Evolutionary conservation across 495 filamentous ascomycete species (phyloP).

Genomic region (Neurospora tetrasperma): DNA sequence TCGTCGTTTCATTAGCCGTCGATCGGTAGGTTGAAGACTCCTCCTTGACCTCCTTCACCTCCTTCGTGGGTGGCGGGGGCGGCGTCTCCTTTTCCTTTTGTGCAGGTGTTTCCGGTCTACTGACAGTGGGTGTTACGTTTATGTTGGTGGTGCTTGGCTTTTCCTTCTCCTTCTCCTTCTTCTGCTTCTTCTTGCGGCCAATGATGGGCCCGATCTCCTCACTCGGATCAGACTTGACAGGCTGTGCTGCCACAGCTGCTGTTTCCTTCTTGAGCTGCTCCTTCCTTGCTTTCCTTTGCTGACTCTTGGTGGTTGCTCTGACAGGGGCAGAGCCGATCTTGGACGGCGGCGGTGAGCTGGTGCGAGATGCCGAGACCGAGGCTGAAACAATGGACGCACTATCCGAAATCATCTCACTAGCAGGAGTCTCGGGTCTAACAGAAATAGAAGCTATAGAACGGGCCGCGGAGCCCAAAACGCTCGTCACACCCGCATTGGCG

Average conservation of each 20-base stretch:
- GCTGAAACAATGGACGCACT: slow-evolving; percentile 66
- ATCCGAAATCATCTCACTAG: slow-evolving; percentile 66
- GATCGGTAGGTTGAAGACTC: slow-evolving; percentile 23
- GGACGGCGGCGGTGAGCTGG: slow-evolving; percentile 66
- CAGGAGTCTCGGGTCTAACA: slow-evolving; percentile 68
- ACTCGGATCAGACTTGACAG: slow-evolving; percentile 45
- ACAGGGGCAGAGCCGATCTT: slow-evolving; percentile 71
- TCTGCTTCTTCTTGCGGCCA: slow-evolving; percentile 84
- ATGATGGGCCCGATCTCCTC: slow-evolving; percentile 72
- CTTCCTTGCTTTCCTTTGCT: slow-evolving; percentile 79
- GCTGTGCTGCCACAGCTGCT: slow-evolving; percentile 34
- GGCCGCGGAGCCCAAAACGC: slow-evolving; percentile 18
- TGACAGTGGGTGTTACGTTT: slow-evolving; percentile 23
- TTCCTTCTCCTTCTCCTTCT: slow-evolving; percentile 52
- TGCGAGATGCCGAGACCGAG: slow-evolving; percentile 61
- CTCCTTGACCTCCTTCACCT: slow-evolving; percentile 21
- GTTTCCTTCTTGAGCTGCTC: slow-evolving; percentile 53
- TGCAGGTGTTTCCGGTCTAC: slow-evolving; percentile 27
- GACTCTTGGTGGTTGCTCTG: slow-evolving; percentile 76
- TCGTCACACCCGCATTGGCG: slow-evolving; percentile 8
- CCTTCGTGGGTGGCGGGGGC: slow-evolving; percentile 23
- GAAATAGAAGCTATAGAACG: slow-evolving; percentile 35
- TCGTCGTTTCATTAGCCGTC: slow-evolving; percentile 24
- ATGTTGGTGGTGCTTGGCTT: slow-evolving; percentile 22
- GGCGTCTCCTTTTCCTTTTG: slow-evolving; percentile 14